Conservation (phyloP, 176 grass and related monocot species). For the Melocanna baccifera region DNA sequence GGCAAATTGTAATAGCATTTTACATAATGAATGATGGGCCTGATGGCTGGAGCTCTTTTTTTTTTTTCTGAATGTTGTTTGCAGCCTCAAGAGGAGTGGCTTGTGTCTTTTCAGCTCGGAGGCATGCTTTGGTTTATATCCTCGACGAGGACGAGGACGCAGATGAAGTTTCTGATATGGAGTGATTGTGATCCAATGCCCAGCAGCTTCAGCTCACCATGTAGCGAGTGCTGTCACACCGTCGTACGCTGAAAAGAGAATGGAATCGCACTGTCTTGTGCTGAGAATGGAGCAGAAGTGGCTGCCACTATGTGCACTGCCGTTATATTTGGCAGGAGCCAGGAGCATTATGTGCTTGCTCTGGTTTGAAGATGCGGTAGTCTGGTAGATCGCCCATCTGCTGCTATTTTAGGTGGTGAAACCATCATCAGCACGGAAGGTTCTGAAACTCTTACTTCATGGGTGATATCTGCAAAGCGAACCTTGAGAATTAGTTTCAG, state of each 20-base stretch:
- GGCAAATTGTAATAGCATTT: no score
- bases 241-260: not conserved
- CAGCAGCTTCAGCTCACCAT: not conserved
- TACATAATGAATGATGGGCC: not conserved
- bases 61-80: constrained; percentile 14
- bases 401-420: not conserved
- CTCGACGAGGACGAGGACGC: constrained; percentile 86
- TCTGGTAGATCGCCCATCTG: not conserved
- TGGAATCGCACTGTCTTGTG: not conserved
- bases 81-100: constrained; percentile 87
- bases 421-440: not conserved
- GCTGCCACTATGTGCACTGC: not conserved
- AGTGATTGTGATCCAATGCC: constrained; percentile 37
- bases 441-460: not conserved
- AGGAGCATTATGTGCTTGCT: not conserved
- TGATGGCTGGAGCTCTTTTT: constrained; percentile 8
- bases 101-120: constrained; percentile 66
- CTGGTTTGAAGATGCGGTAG: not conserved
- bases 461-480: not conserved
- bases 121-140: constrained; percentile 86
- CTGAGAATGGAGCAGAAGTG: not conserved
- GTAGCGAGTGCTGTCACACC: not conserved
- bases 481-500: not conserved
- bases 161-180: constrained; percentile 65
- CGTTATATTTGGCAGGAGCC: not conserved